Base-by-base conservation (phyloP, 2,329 filamentous ascomycete genomes). In the Penicillium sp. region DNA sequence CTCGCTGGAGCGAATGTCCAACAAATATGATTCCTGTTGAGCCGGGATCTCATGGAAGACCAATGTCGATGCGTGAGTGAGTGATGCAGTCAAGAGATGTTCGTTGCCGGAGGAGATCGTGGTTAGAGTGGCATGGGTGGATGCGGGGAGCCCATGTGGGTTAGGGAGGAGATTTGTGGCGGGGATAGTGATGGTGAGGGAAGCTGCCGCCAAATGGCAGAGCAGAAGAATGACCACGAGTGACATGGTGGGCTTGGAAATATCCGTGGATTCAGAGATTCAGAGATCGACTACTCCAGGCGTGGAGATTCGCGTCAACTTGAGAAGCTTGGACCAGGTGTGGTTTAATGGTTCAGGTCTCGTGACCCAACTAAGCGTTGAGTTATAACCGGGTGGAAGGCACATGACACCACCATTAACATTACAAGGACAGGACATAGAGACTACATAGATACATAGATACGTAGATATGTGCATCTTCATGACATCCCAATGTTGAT, bases 1-100 rank as follows among this genome's bases (percentile, higher is more conserved):
- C 55, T 90, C 89, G 29, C 58, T 53, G 70, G 87, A 88, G 77
- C 93, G 86, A 48, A 98, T 82, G 64, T 95, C 91, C 48, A 90
- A 86, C 6, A 98, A 84, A 73, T 97, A 97, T 56, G 87, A 90
- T 1, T 69, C 57, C 26, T 70, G 58, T 33, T 65, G 41, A 56
- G 58, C 45, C 29, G 52, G 53, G 24, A 84, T 82, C 66, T 92
- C 87, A 63, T 75, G 77, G 80, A 97, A 96, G 61, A 86, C 81
- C 70, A 97, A 91, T 24, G 85, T 86, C 73, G 90, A 90, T 65
- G 81, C 75, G 41, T 82, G 78, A 13, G 87, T 86, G 10, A 96
- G 78, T 10, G 87, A 87, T 13, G 90, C 86, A 26, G 82, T 78
- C 58, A 82, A 69, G 39, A 79, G 22, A 87, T 87, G 52, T 87